These are phyloP conservation scores for Pilaira anomala DNA, from an alignment of 192 early-diverging fungal genomes.

Conservation along the genomic window DNA sequence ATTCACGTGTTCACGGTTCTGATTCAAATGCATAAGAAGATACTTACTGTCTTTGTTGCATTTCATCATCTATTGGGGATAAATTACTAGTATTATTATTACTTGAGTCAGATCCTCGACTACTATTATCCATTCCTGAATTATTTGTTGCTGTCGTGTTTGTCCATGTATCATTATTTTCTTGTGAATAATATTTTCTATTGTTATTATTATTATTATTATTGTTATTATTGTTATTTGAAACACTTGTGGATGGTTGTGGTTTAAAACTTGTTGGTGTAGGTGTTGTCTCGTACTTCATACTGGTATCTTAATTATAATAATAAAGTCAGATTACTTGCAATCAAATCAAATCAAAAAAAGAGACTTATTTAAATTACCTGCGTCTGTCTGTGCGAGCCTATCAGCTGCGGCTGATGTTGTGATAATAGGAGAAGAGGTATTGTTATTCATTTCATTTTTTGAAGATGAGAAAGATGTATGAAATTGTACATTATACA, in stretches of 20 bases:
- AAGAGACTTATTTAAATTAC: constrained; percentile 1
- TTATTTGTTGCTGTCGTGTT: neutral
- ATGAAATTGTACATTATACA: constrained; percentile 20
- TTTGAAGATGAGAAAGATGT: neutral
- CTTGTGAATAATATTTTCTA: too few relatives aligned
- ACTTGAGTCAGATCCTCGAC: neutral
- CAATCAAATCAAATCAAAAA: neutral
- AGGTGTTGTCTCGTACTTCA: constrained; percentile 7
- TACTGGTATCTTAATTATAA: neutral
- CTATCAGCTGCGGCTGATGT: constrained; percentile 8
- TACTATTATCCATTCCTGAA: neutral
- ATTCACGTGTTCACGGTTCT: neutral
- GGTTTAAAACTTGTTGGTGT: too few relatives aligned
- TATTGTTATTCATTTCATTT: constrained; percentile 5
- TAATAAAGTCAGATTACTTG: neutral
- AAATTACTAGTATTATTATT: constrained; percentile 3
- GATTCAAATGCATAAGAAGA: constrained; percentile 13
- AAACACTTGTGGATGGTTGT: too few relatives aligned
- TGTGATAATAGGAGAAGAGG: constrained; percentile 1
- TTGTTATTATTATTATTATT: too few relatives aligned
- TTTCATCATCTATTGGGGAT: constrained; percentile 10
- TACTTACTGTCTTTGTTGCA: constrained; percentile 23
- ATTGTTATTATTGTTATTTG: too few relatives aligned
- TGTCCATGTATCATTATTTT: too few relatives aligned
- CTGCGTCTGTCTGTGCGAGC: constrained; percentile 19